Evolutionary conservation across 1,139 yeast genomes (phyloP).

Genomic region (Hansenula lynferdii): DNA sequence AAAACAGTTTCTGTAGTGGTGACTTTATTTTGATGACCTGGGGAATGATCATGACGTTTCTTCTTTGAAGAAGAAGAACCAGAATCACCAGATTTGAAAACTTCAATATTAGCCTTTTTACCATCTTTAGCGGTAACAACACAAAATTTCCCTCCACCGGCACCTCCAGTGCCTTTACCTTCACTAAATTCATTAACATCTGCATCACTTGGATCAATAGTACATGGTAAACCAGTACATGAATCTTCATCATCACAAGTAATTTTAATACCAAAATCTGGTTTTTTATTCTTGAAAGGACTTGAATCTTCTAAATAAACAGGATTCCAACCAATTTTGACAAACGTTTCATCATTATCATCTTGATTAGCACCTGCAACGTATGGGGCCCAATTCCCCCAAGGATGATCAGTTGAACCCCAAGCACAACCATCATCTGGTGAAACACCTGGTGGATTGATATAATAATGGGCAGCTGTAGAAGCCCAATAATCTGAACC

Average conservation of each 20-base stretch:
- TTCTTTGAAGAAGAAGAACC: background rate
- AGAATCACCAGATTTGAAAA: constrained; percentile 39
- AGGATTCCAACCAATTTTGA: constrained; percentile 91
- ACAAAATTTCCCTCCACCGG: constrained; percentile 75
- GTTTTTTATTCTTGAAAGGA: constrained; percentile 50
- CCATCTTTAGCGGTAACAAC: constrained; percentile 70
- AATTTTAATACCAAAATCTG: constrained; percentile 67
- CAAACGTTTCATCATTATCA: constrained; percentile 59
- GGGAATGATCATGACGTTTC: constrained; percentile 4
- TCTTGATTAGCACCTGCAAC: constrained; percentile 90
- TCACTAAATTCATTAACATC: constrained; percentile 51
- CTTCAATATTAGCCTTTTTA: constrained; percentile 66
- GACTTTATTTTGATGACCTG: constrained; percentile 1
- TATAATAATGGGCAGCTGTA: constrained; percentile 84
- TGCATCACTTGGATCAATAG: constrained; percentile 63
- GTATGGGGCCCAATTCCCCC: constrained; percentile 91
- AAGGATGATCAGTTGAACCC: constrained; percentile 65
- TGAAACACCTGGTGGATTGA: constrained; percentile 83
- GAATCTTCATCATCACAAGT: constrained; percentile 63
- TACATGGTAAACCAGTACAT: constrained; percentile 76
- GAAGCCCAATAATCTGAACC: constrained; percentile 68
- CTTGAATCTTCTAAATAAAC: constrained; percentile 57
- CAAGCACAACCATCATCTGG: constrained; percentile 76
- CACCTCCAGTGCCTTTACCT: constrained; percentile 34
- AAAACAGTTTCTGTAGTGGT: constrained; percentile 15